Base-by-base conservation (phyloP, 352 stramenopile genomes). In the Globisporangium mamillatum region DNA sequence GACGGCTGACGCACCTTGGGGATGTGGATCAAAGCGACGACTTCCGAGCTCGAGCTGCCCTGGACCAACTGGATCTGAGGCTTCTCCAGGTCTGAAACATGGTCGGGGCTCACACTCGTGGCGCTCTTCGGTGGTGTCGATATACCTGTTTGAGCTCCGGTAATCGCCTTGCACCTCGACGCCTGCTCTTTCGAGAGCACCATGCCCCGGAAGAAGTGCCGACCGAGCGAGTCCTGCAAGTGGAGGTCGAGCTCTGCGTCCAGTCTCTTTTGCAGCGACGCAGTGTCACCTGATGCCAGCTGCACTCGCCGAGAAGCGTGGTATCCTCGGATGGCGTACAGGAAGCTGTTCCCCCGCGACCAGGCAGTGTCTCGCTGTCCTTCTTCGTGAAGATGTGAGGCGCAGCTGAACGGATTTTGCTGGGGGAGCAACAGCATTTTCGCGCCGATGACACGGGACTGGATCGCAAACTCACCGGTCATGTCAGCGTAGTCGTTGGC, bases 401-500 rank as follows among this genome's bases (percentile, higher is more conserved):
- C 86, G 10, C 82, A 81, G 59, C 81, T 90, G 59, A 92, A 91
- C 22, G 86, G 81, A 58, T 92, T 94, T 55, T 91, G 78, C 72
- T 85, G 79, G 0, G 84, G 84, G 8, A 92, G 48, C 9, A 91
- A 61, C 48, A 88, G 60, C 75, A 92, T 84, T 2, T 88, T 84
- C 22, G 81, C 75, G 0, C 82, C 82, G 27, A 94, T n/a, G 14
- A 91, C 66, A 0, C 81, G 79, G 18, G 80, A 88, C 54, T 91
- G 84, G 24, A 92, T 73, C 0, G 78, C 86, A 58, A 94, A 92
- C 69, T 93, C 85, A 29, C 85, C 81, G 48, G 87, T 94, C 81
- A 92, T 85, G 32, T 92, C 86, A 16, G 82, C 81, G 53, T 91
- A 93, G 64, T 91, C 84, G 60, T 92, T 92, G 2, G 85, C 85